Base-by-base conservation (phyloP, 257 asterid genomes). In the Nicotiana undulata region DNA sequence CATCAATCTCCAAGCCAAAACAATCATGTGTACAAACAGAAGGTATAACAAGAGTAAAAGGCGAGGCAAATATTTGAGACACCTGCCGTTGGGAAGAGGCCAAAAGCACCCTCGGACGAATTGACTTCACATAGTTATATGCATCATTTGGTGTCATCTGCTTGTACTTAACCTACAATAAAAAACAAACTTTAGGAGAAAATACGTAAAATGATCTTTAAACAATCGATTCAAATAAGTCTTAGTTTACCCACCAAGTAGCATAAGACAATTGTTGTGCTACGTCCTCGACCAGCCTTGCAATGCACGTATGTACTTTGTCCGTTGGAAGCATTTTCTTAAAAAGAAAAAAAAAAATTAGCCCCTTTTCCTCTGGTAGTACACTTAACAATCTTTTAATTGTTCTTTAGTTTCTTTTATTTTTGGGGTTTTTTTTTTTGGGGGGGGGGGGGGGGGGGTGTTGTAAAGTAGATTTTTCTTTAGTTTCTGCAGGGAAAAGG, bases 41-140 rank as follows among this genome's bases (percentile, higher is more conserved):
- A 44, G 49, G 6, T 6, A 13, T 6, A 51, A 72, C 49, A 46
- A 29, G 77, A 70, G 4, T 31, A 24, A 72, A 46, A 49, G 28
- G 1, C 49, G 61, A 49, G 24, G 24, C 13, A 24, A 44, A 70
- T 46, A 40, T 72, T 22, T 15, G 24, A 72, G 60, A 59, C 70
- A 91, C 96, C 91, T 89, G 88, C 91, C 89, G 84, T 79, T 88
- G 93, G 37, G 93, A 5, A 79, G 91, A 79, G 77, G 92, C 92
- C 76, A 91, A 83, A 68, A 83, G 85, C 79, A 90, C 96, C 83
- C 93, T 89, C 24, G 92, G 93, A 32, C 92, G 88, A 84, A 89
- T 91, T 65, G 95, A 82, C 84, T 91, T 91, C 83, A 91, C 95
- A 79, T 89, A 87, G 78, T 79, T 85, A 46, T 88, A 91, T 61